These are phyloP conservation scores for Xanthoparmelia taractica DNA, from an alignment of 495 filamentous ascomycete genomes.

Conservation along the genomic window DNA sequence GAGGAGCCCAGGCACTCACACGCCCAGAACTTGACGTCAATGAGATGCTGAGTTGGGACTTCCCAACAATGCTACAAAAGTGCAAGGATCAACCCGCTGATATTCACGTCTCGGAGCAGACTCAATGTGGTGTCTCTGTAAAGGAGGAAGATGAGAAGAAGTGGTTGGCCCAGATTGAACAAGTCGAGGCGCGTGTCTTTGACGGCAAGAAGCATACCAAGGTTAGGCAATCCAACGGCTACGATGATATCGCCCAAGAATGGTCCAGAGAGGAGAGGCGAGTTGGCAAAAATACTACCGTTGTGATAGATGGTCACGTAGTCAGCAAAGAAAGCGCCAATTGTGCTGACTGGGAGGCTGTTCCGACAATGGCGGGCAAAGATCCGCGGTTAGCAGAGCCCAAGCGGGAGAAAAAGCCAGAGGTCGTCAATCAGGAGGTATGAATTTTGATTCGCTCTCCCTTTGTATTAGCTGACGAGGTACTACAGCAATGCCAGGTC, in stretches of 20 bases:
- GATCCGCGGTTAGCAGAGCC: constrained; percentile 44
- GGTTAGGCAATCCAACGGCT: constrained; percentile 26
- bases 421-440: constrained; percentile 44
- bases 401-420: constrained; percentile 35
- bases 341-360: constrained; percentile 49
- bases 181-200: constrained; percentile 53
- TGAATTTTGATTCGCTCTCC: constrained; percentile 6
- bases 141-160: constrained; percentile 46
- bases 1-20: constrained; percentile 49
- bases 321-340: constrained; percentile 52
- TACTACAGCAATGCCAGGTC: constrained; percentile 43
- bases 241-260: constrained; percentile 36
- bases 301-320: constrained; percentile 52
- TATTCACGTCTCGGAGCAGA: constrained; percentile 29
- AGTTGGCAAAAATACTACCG: constrained; percentile 51
- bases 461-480: constrained; percentile 9
- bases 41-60: constrained; percentile 55
- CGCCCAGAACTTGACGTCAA: constrained; percentile 46
- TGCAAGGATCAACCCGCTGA: constrained; percentile 49
- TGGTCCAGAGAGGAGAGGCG: constrained; percentile 44
- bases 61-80: constrained; percentile 46
- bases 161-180: constrained; percentile 53
- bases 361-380: constrained; percentile 50
- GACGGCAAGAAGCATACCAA: constrained; percentile 46
- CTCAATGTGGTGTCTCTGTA: constrained; percentile 28